Evolutionary conservation across 441 rosid species (phyloP).

Genomic region (Populus hybrid): DNA sequence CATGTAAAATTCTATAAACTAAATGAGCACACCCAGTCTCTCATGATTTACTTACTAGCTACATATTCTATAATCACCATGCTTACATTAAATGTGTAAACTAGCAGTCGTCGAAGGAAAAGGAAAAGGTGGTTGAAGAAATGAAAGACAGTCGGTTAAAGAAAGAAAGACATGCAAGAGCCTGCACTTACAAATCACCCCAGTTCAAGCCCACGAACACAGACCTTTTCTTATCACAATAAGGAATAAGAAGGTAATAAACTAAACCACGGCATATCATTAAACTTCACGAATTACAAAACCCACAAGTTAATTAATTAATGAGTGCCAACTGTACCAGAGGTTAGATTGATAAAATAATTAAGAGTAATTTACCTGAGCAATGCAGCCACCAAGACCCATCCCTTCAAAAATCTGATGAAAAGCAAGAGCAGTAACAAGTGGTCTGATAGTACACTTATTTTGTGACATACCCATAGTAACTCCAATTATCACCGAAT

Average conservation of each 20-base stretch:
- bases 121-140: neutral
- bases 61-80: neutral
- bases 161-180: neutral
- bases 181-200: neutral
- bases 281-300: too few relatives aligned
- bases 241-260: too few relatives aligned
- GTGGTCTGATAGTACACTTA: conserved; percentile 78
- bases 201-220: neutral
- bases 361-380: conserved; percentile 51
- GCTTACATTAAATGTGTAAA: neutral
- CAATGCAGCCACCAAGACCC: conserved; percentile 97
- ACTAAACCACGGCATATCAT: too few relatives aligned
- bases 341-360: neutral
- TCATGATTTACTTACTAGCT: neutral
- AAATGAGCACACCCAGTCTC: neutral
- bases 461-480: conserved; percentile 96
- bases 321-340: neutral
- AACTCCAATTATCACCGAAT: conserved; percentile 84
- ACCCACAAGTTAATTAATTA: too few relatives aligned
- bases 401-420: conserved; percentile 94
- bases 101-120: too few relatives aligned
- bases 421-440: conserved; percentile 79
- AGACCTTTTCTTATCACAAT: too few relatives aligned
- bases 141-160: neutral
- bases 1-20: neutral